These are phyloP conservation scores for Paramecium sexaurelia DNA, from an alignment of 73 alveolate species.

Conservation along the genomic window DNA sequence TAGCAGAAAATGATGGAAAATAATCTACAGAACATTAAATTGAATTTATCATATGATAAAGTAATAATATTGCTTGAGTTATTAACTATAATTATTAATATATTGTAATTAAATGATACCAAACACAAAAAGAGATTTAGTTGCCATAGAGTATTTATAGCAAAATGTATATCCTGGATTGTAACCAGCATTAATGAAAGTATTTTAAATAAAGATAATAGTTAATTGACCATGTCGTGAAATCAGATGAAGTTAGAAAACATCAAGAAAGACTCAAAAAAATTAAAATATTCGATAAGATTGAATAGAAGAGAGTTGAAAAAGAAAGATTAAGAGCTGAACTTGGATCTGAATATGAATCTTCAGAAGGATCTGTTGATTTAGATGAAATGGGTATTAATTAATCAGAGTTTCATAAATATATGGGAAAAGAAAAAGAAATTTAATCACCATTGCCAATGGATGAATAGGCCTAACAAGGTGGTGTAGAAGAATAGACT, in stretches of 20 bases:
- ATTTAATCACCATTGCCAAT: not conserved
- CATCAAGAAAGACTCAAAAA: conserved; percentile 67
- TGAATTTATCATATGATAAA: not conserved
- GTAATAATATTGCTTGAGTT: not conserved
- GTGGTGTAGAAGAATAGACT: conserved; percentile 47
- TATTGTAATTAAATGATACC: not conserved
- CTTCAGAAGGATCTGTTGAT: conserved; percentile 43
- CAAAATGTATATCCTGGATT: conserved; percentile 62
- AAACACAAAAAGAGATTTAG: conserved; percentile 39
- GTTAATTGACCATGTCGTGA: conserved; percentile 68
- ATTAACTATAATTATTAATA: not conserved
- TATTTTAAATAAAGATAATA: not conserved
- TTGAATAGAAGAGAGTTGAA: conserved; percentile 67
- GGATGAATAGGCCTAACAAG: conserved; percentile 26
- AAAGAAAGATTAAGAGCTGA: conserved; percentile 66
- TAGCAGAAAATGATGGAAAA: not conserved
- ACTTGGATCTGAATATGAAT: conserved; percentile 53
- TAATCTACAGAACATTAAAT: not conserved
- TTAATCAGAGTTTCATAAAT: not conserved
- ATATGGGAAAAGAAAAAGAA: conserved; percentile 24
- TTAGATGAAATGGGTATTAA: conserved; percentile 57
- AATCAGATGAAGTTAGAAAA: conserved; percentile 68
- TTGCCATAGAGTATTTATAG: conserved; percentile 57
- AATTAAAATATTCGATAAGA: conserved; percentile 62
- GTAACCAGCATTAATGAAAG: conserved; percentile 60